phyloP scores from a whole-genome alignment of 495 filamentous ascomycete genomes.

The Podospora conica region DNA sequence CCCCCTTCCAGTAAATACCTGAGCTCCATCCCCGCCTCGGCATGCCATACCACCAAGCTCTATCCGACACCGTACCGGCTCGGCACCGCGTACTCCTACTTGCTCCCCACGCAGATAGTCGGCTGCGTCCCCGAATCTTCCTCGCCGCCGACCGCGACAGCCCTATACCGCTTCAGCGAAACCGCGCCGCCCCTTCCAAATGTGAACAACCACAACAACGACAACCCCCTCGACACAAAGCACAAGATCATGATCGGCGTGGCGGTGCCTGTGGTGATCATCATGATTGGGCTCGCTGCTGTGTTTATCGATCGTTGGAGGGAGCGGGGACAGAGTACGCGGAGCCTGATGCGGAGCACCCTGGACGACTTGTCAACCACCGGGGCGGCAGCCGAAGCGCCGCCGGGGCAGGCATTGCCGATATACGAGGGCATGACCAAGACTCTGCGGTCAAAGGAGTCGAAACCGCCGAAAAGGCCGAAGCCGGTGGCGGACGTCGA shows the following conservation, averaged over 20 bases:
- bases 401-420: background rate
- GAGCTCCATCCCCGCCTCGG: background rate
- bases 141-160: background rate
- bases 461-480: background rate
- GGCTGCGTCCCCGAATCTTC: background rate
- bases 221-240: background rate
- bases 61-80: background rate
- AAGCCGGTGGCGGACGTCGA: background rate
- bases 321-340: background rate
- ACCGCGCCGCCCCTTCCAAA: background rate
- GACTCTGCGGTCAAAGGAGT: background rate
- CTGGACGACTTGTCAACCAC: background rate
- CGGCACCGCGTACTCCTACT: background rate
- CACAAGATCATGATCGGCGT: background rate
- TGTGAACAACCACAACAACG: background rate
- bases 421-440: background rate
- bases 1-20: background rate
- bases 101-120: background rate
- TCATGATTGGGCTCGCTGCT: background rate
- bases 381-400: background rate
- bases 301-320: background rate
- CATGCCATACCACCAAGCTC: background rate
- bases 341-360: background rate
- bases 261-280: background rate
- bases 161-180: background rate